Evolutionary conservation across 169 alveolate species (phyloP), one percentile per base, ranked within the genome.

Genomic region (Plasmodium coatneyi): DNA sequence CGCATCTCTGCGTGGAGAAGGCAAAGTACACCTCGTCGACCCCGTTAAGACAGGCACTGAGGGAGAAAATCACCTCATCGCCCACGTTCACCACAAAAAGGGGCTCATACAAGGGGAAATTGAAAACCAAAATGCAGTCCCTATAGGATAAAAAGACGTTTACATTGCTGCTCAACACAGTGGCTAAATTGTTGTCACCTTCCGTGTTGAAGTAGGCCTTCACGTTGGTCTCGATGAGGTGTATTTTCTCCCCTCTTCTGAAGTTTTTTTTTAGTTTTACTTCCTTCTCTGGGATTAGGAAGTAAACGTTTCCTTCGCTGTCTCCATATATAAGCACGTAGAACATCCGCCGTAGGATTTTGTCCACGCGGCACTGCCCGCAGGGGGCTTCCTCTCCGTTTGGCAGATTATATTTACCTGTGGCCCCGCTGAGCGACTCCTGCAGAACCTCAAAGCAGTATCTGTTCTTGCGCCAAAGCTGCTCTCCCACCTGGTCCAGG

Each of bases 301-400:
- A 89, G 49, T 78, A 79, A 1, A 66, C 46, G 81, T 60, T 60
- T n/a, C 94, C 94, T 46, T 89, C 78, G 60, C 34, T 66, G 81
- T 89, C 94, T 12, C 94, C 94, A 54, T 89, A 89, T 22, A 89
- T 78, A 30, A 89, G 71, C n/a, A 60, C 83, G 71, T 89, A 89
- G 81, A 89, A 89, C 81, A 89, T 22, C 10, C 46, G 60, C 49
- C 71, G 43, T 22, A 56, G 41, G n/a, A 79, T 41, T 25, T 78
- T 79, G 2, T 36, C 10, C 25, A 66, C 5, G 19, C 76, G n/a
- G 14, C n/a, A 9, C 36, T 25, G 5, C 39, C 36, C 76, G 5
- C 36, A 7, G 16, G 76, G n/a, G 30, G 25, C 34, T 22, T 49
- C 71, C 46, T 34, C 25, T 34, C 25, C 46, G 2, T 43, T 76